These are phyloP conservation scores for Wakefieldia striispora DNA, from an alignment of 768 basidiomycete species.

Conservation along the genomic window DNA sequence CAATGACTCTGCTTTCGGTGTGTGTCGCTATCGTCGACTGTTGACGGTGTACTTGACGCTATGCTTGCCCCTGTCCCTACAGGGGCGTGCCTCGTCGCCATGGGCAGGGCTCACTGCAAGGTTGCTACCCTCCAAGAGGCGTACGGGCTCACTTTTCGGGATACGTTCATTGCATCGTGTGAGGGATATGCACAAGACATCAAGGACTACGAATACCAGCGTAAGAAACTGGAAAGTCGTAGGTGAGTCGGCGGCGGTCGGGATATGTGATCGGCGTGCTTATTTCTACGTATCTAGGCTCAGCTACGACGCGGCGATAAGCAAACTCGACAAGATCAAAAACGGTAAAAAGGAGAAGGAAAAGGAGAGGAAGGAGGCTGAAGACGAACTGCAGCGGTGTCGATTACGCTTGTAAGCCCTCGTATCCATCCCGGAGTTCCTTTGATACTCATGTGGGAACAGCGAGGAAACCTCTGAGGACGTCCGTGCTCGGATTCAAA, in stretches of 20 bases:
- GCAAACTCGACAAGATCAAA: slow-evolving; percentile 67
- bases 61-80: neutral
- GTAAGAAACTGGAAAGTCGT: slow-evolving; percentile 86
- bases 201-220: slow-evolving; percentile 75
- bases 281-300: slow-evolving; percentile 41
- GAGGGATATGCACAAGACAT: slow-evolving; percentile 68
- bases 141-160: slow-evolving; percentile 67
- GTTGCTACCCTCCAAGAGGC: slow-evolving; percentile 83
- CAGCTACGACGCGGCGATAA: slow-evolving; percentile 72
- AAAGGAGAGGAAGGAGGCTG: slow-evolving; percentile 66
- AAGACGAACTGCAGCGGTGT: slow-evolving; percentile 75
- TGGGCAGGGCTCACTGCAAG: slow-evolving; percentile 85
- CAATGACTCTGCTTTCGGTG: slow-evolving; percentile 73
- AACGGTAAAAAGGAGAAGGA: slow-evolving; percentile 81
- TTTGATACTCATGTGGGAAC: slow-evolving; percentile 8
- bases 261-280: neutral
- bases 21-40: slow-evolving; percentile 13
- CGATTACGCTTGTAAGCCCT: slow-evolving; percentile 71
- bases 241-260: slow-evolving; percentile 44
- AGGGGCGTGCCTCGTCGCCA: slow-evolving; percentile 71
- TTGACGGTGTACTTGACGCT: neutral
- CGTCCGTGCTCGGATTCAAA: slow-evolving; percentile 73
- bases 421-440: neutral
- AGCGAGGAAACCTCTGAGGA: slow-evolving; percentile 89
- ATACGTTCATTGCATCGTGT: slow-evolving; percentile 69